These are phyloP conservation scores for Phytophthora boehmeriae DNA, from an alignment of 352 stramenopile genomes.

Conservation along the genomic window DNA sequence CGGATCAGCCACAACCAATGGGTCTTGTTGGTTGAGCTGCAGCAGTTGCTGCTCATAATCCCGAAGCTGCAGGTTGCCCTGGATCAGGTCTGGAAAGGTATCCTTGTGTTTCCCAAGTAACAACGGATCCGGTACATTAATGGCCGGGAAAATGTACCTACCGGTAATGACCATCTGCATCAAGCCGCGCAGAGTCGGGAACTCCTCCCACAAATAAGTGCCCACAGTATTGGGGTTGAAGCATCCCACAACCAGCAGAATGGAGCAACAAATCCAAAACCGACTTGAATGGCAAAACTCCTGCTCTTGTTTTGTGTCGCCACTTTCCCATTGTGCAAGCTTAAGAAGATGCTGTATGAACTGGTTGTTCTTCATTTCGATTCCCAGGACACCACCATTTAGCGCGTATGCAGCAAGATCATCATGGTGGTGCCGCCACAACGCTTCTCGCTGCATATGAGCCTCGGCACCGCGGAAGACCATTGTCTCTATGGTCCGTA, in stretches of 20 bases:
- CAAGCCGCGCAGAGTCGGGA: conserved; percentile 75
- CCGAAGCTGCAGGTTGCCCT: conserved; percentile 62
- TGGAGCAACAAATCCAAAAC: conserved; percentile 86
- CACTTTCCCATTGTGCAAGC: conserved; percentile 60
- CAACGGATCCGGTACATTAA: conserved; percentile 53
- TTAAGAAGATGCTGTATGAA: conserved; percentile 71
- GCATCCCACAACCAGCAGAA: conserved; percentile 74
- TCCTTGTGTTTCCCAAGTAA: conserved; percentile 67
- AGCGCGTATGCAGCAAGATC: conserved; percentile 59
- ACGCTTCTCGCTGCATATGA: conserved; percentile 72
- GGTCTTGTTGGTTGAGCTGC: conserved; percentile 45
- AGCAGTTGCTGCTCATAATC: conserved; percentile 83
- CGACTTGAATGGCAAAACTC: conserved; percentile 80
- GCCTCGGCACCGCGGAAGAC: conserved; percentile 83
- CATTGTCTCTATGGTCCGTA: conserved; percentile 75
- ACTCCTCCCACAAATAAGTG: conserved; percentile 72
- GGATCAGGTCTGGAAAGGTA: conserved; percentile 56
- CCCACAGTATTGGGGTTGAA: conserved; percentile 85
- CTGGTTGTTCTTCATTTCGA: conserved; percentile 58
- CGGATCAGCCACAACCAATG: conserved; percentile 55
- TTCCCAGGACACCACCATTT: conserved; percentile 70
- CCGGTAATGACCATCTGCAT: conserved; percentile 91
- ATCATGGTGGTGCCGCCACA: conserved; percentile 63
- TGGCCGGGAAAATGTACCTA: conserved; percentile 70
- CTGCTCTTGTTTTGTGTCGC: conserved; percentile 65